Conservation (phyloP, 2,329 filamentous ascomycete genomes). For the Seiridium cupressi region DNA sequence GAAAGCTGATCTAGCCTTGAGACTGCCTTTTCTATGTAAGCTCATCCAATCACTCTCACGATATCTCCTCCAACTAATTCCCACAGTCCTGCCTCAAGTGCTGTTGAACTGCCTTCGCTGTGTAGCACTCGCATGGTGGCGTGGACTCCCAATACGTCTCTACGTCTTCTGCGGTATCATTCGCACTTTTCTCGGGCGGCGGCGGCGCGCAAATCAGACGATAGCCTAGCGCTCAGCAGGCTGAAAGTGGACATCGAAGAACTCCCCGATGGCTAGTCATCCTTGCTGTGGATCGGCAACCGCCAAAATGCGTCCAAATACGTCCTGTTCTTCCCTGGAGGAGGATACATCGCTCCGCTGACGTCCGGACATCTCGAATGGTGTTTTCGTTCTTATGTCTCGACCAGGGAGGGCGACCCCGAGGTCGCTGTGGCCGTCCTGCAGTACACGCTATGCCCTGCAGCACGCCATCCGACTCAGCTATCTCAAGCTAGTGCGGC, state of each 20-base stretch:
- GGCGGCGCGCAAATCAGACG: not conserved
- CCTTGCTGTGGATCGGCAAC: constrained; percentile 11
- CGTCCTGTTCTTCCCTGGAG: constrained; percentile 12
- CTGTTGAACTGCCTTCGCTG: constrained; percentile 18
- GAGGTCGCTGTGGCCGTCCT: constrained; percentile 30
- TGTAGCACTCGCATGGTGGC: constrained; percentile 10
- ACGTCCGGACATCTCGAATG: constrained; percentile 12
- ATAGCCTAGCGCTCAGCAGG: constrained; percentile 7
- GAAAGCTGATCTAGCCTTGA: not conserved
- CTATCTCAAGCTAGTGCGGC: constrained; percentile 29
- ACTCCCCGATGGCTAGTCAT: constrained; percentile 7
- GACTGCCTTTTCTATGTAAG: not conserved
- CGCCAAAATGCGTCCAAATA: constrained; percentile 6
- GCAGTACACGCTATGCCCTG: constrained; percentile 32
- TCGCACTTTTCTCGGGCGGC: constrained; percentile 8
- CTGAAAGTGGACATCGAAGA: constrained; percentile 8
- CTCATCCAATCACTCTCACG: not conserved
- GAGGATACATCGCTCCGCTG: constrained; percentile 9
- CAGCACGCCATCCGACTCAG: constrained; percentile 27
- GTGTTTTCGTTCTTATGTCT: constrained; percentile 10
- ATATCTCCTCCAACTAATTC: not conserved
- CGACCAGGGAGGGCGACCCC: constrained; percentile 6
- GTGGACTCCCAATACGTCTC: constrained; percentile 14
- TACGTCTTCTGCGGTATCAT: constrained; percentile 11
- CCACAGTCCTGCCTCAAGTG: constrained; percentile 18